Conservation (phyloP, 352 stramenopile genomes). For the Pythium guiyangense region DNA sequence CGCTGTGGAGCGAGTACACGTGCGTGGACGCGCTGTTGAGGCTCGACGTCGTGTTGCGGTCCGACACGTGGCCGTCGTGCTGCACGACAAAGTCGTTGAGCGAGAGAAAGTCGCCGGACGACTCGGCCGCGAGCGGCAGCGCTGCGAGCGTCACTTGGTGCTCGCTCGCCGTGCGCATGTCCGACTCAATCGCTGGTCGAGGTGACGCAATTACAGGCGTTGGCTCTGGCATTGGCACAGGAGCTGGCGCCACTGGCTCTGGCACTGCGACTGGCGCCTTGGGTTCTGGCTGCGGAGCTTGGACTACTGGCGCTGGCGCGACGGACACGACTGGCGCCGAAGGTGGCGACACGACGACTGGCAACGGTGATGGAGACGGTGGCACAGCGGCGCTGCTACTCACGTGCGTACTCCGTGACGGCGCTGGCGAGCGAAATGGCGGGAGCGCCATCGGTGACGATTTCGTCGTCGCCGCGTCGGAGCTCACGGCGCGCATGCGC, state of each 20-base stretch:
- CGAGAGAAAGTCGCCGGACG: slow-evolving; percentile 36
- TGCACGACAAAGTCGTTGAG: slow-evolving; percentile 47
- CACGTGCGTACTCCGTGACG: no score
- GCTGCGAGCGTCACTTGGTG: neutral
- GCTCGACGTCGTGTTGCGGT: slow-evolving; percentile 17
- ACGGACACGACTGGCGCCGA: neutral
- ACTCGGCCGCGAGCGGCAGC: neutral
- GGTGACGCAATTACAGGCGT: neutral
- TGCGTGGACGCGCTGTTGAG: slow-evolving; percentile 22
- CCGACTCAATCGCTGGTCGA: neutral
- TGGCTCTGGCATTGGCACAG: neutral
- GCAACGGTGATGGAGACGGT: neutral
- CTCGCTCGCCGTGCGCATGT: neutral
- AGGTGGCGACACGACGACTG: neutral
- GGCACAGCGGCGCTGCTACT: no score
- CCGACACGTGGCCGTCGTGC: slow-evolving; percentile 17
- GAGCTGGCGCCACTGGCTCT: neutral
- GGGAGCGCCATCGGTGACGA: neutral
- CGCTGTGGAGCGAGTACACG: slow-evolving; percentile 15
- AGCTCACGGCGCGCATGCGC: slow-evolving; percentile 11
- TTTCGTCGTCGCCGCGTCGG: slow-evolving; percentile 1
- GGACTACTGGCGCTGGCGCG: neutral
- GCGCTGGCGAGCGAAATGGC: neutral
- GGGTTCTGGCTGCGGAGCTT: neutral
- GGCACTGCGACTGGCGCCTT: neutral